Evolutionary conservation across 257 asterid species (phyloP).

Genomic region (Verbascum thapsus): DNA sequence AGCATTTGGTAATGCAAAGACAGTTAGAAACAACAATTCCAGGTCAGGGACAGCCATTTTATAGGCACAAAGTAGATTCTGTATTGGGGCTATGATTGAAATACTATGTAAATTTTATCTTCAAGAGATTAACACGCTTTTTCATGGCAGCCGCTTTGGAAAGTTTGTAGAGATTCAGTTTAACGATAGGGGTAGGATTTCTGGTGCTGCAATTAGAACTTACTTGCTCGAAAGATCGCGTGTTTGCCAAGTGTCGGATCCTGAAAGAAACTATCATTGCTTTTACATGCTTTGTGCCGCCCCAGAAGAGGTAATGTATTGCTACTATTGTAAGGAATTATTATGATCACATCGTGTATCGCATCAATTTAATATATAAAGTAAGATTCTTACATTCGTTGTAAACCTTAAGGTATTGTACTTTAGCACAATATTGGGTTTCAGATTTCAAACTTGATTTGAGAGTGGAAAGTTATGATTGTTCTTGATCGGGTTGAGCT

Average conservation of each 20-base stretch:
- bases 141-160: conserved; percentile 67
- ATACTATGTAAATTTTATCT: neutral
- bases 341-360: too few relatives aligned
- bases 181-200: conserved; percentile 55
- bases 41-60: conserved; percentile 54
- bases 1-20: conserved; percentile 84
- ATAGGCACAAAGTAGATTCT: conserved; percentile 19
- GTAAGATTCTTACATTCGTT: neutral
- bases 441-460: neutral
- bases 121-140: conserved; percentile 10
- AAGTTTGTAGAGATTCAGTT: conserved; percentile 83
- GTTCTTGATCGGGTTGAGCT: neutral
- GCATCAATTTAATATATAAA: neutral
- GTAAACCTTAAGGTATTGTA: neutral
- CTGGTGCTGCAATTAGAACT: conserved; percentile 86
- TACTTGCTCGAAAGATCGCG: conserved; percentile 80
- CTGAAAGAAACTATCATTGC: conserved; percentile 83
- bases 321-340: neutral
- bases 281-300: conserved; percentile 86
- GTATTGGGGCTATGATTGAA: conserved; percentile 7
- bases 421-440: neutral
- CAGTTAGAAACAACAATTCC: conserved; percentile 75
- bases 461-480: neutral
- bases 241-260: conserved; percentile 74
- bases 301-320: conserved; percentile 53